A percentile compares a stretch with the other conserved stretches of the same genome.
Conservation (phyloP, 345 rosid genomes). For the Ricinus communis region DNA sequence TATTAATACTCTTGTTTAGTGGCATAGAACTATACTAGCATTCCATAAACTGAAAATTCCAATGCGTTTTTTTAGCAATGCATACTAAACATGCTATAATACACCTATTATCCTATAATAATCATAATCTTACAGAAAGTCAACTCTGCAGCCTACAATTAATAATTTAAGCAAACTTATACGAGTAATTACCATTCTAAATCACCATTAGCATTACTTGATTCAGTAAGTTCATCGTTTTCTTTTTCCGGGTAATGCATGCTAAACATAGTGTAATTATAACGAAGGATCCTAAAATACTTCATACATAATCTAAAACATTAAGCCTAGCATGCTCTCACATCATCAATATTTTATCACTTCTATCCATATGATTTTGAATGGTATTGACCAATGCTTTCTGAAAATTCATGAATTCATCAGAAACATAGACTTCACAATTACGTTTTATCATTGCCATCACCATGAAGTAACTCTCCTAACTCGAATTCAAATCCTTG, state of each 20-base stretch:
- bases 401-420: neutral
- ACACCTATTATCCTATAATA: too few species aligned
- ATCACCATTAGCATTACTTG: too few species aligned
- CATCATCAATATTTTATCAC: neutral
- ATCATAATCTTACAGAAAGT: too few species aligned
- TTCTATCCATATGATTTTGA: neutral
- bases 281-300: neutral
- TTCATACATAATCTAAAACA: neutral
- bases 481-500: neutral
- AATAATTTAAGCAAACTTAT: too few species aligned
- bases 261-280: neutral
- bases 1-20: neutral
- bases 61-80: neutral
- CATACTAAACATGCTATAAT: too few species aligned
- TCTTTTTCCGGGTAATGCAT: too few species aligned
- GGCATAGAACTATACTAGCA: neutral
- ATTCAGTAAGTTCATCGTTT: too few species aligned
- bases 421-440: neutral
- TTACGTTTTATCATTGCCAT: too few species aligned
- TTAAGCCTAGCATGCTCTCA: neutral
- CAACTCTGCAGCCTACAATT: too few species aligned
- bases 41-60: neutral
- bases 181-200: too few species aligned
- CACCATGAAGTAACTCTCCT: too few species aligned
- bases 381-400: neutral